Evolutionary conservation across 305 asterid genomes (phyloP).

Genomic region (Galium porrigens): DNA sequence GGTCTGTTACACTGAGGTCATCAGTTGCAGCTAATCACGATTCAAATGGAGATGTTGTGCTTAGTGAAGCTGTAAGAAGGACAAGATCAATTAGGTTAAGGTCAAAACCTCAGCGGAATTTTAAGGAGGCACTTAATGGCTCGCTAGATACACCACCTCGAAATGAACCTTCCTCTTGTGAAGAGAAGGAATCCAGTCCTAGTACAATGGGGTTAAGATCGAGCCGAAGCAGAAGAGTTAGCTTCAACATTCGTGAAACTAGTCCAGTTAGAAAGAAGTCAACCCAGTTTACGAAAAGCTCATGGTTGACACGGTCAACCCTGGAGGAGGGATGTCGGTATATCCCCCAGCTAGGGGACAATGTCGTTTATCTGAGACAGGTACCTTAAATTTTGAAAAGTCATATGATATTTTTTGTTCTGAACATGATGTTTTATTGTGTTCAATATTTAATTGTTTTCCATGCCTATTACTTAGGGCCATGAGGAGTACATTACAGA

Average conservation of each 20-base stretch:
- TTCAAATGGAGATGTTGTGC: constrained; percentile 25
- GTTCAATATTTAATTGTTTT: constrained; percentile 6
- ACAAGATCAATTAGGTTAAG: constrained; percentile 50
- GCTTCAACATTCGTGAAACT: constrained; percentile 31
- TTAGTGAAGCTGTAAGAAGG: constrained; percentile 46
- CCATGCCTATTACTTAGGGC: constrained; percentile 42
- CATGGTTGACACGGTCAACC: constrained; percentile 64
- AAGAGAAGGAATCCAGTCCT: constrained; percentile 39
- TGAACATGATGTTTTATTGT: neutral
- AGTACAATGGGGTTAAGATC: constrained; percentile 51
- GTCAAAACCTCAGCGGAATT: constrained; percentile 23
- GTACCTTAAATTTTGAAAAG: constrained; percentile 20
- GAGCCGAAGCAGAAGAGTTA: constrained; percentile 51
- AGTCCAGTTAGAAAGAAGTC: constrained; percentile 35
- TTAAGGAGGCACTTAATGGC: constrained; percentile 28
- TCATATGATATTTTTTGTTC: neutral
- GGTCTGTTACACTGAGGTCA: constrained; percentile 36
- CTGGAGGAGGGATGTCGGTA: constrained; percentile 80
- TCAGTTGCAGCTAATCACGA: constrained; percentile 26
- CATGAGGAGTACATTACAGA: constrained; percentile 63
- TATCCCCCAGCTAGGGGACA: constrained; percentile 95
- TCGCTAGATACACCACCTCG: constrained; percentile 39
- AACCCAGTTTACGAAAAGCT: constrained; percentile 9
- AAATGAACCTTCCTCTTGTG: constrained; percentile 40
- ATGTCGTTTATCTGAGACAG: constrained; percentile 76